These are phyloP conservation scores for Candida khao-thaluensis DNA, from an alignment of 805 yeast species.

Conservation along the genomic window DNA sequence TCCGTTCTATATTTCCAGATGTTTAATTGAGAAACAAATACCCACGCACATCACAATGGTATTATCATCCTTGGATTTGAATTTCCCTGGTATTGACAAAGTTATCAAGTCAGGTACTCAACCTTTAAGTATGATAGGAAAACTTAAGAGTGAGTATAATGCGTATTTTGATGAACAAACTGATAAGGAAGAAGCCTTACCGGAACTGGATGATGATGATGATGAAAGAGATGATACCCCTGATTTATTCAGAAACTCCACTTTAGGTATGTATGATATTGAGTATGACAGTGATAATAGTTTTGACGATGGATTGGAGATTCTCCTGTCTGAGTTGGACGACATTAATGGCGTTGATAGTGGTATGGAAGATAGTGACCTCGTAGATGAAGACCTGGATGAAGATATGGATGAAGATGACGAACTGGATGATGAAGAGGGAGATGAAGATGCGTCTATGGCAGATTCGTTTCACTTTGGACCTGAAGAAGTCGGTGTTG, in stretches of 20 bases:
- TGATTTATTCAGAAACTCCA: constrained; percentile 81
- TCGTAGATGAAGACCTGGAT: constrained; percentile 22
- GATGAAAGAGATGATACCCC: constrained; percentile 70
- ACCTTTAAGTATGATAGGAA: constrained; percentile 57
- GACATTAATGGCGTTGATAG: constrained; percentile 28
- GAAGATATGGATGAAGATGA: constrained; percentile 25
- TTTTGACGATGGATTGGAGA: constrained; percentile 45
- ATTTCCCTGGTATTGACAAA: constrained; percentile 63
- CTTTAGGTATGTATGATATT: constrained; percentile 91
- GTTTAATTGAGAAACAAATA: constrained; percentile 66
- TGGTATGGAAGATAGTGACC: constrained; percentile 24
- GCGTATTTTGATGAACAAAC: constrained; percentile 56
- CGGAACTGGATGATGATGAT: constrained; percentile 52
- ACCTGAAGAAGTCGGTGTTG: constrained; percentile 37
- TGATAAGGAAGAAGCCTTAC: constrained; percentile 47
- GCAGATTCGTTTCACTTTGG: constrained; percentile 23
- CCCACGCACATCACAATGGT: constrained; percentile 57
- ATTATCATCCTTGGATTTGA: constrained; percentile 67
- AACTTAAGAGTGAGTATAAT: constrained; percentile 55
- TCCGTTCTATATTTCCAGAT: constrained; percentile 59
- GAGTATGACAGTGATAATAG: constrained; percentile 59
- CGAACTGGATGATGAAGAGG: constrained; percentile 33
- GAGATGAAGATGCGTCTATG: constrained; percentile 37
- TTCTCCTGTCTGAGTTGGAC: constrained; percentile 37
- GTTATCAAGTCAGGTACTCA: constrained; percentile 59